Evolutionary conservation across 345 rosid genomes (phyloP).

Genomic region (Lepidium didymum): DNA sequence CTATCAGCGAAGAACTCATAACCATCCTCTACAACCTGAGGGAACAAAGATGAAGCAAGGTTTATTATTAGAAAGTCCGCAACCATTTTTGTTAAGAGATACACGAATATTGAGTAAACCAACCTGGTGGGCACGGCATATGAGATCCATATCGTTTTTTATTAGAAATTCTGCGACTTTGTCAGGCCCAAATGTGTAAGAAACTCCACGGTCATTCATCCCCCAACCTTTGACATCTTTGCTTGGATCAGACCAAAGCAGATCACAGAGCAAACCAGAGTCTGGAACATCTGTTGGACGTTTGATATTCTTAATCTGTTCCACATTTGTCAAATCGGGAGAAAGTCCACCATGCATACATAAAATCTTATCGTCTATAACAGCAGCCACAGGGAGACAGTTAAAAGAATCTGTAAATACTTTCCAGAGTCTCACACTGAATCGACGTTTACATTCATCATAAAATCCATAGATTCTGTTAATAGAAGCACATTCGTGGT

Average conservation of each 20-base stretch:
- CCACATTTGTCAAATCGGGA: slow-evolving; percentile 66
- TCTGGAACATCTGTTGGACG: slow-evolving; percentile 89
- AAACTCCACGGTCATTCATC: slow-evolving; percentile 90
- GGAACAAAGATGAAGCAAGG: neutral
- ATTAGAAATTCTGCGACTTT: slow-evolving; percentile 62
- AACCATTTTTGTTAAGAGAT: neutral
- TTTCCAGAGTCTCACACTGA: slow-evolving; percentile 80
- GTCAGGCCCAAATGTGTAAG: slow-evolving; percentile 85
- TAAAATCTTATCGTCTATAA: slow-evolving; percentile 85
- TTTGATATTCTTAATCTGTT: slow-evolving; percentile 61
- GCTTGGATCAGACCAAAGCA: slow-evolving; percentile 95
- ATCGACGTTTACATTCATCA: slow-evolving; percentile 87
- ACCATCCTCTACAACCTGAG: slow-evolving; percentile 91
- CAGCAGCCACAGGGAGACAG: slow-evolving; percentile 93
- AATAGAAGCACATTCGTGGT: slow-evolving; percentile 89
- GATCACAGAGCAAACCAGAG: slow-evolving; percentile 83
- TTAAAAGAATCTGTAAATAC: slow-evolving; percentile 83
- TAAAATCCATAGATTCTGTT: slow-evolving; percentile 92
- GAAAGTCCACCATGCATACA: slow-evolving; percentile 98
- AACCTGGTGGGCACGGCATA: slow-evolving; percentile 97
- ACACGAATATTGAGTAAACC: neutral
- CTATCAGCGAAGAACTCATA: slow-evolving; percentile 90
- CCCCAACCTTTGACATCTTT: slow-evolving; percentile 89
- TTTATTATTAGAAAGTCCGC: neutral
- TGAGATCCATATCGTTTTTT: slow-evolving; percentile 88